phyloP scores from a whole-genome alignment of 169 alveolate genomes.

The Cryptosporidium sp. region DNA sequence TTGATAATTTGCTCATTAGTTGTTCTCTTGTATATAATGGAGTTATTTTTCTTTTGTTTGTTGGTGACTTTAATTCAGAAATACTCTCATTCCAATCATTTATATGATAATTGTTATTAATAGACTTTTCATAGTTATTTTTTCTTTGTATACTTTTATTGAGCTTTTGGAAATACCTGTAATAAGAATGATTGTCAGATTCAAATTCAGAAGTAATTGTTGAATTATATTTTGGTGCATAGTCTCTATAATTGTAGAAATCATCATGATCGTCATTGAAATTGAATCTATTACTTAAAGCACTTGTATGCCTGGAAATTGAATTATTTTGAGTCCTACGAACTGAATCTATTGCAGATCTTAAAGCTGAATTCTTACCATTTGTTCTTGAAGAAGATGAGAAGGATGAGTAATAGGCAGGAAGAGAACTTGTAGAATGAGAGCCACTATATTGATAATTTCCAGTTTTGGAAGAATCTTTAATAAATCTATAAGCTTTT shows the following conservation, averaged over 20 bases:
- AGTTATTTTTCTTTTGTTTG: background rate
- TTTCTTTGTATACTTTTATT: conserved; percentile 6
- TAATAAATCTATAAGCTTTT: conserved; percentile 24
- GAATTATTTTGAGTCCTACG: conserved; percentile 16
- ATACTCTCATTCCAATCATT: background rate
- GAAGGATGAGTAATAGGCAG: background rate
- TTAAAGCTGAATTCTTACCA: conserved; percentile 10
- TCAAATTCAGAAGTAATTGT: background rate
- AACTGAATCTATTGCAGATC: conserved; percentile 39
- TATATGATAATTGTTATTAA: background rate
- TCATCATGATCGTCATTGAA: background rate
- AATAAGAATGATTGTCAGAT: background rate
- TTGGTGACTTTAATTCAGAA: background rate
- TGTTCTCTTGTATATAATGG: conserved; percentile 36
- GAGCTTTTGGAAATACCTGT: background rate
- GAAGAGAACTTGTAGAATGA: background rate
- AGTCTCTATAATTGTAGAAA: background rate
- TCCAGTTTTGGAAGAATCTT: conserved; percentile 7
- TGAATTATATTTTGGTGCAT: background rate
- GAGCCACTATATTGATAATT: background rate
- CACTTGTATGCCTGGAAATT: background rate
- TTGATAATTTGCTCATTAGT: conserved; percentile 49
- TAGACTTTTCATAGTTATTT: background rate
- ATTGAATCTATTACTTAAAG: background rate
- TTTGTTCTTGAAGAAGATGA: background rate